Evolutionary conservation across 176 grass and related monocot genomes (phyloP).

Genomic region (Aegilops longissima): DNA sequence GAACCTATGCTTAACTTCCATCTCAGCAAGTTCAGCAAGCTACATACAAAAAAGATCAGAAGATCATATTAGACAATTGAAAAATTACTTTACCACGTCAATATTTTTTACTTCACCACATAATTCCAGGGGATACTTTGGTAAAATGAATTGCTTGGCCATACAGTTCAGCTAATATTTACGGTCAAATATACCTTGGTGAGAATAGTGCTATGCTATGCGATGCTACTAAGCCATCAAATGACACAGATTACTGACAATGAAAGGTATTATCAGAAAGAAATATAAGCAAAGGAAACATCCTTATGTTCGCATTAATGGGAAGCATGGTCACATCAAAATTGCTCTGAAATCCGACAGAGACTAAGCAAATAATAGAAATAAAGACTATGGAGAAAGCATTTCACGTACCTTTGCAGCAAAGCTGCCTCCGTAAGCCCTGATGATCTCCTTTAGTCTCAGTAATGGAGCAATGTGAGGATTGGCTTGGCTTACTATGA

Average conservation of each 20-base stretch:
- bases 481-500: slow-evolving; percentile 96
- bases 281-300: slow-evolving; percentile 1
- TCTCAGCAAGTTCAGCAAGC: slow-evolving; percentile 81
- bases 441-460: slow-evolving; percentile 77
- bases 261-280: slow-evolving; percentile 1
- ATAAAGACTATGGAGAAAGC: not conserved
- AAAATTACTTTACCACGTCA: not conserved
- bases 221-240: slow-evolving; percentile 6
- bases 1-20: slow-evolving; percentile 96
- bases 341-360: not conserved
- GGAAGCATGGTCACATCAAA: not conserved
- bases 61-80: not conserved
- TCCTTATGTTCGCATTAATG: not conserved
- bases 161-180: not conserved
- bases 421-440: slow-evolving; percentile 80
- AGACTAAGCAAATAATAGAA: slow-evolving; percentile 23
- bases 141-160: not conserved
- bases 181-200: not conserved
- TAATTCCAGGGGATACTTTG: not conserved
- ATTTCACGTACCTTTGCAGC: slow-evolving; percentile 76
- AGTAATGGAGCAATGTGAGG: slow-evolving; percentile 84
- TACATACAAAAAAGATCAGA: slow-evolving; percentile 31
- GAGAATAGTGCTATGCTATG: not conserved
- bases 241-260: not conserved
- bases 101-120: slow-evolving; percentile 3